Base-by-base conservation (phyloP, 768 basidiomycete species). In the Leccinum longicurvipes region DNA sequence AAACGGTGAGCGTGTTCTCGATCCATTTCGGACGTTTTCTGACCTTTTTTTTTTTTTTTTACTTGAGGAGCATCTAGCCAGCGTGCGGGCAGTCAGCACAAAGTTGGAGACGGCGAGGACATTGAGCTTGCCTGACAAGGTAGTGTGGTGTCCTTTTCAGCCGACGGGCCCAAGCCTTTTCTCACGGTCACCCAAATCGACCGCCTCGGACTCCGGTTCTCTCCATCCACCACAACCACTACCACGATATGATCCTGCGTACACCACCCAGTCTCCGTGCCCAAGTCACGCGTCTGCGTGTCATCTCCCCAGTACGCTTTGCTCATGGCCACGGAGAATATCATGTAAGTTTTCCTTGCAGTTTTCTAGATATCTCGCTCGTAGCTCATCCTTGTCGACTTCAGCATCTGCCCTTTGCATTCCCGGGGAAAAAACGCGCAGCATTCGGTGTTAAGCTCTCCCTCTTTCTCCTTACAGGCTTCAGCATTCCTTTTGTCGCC, bases 401-500 rank as follows among this genome's bases (percentile, higher is more conserved):
- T 10, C 36, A 84, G 83, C 83, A 83, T 67, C 71, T 82, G 21
- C 84, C 82, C 15, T 86, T 84, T 70, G 70, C 70, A 54, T 79
- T 72, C 60, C 83, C 80, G 48, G 78, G 76, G 19, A 72, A 79
- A 55, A 82, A 76, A 54, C 84, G 79, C 63, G 57, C 62, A n/a
- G 58, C 71, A 11, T 84, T 83, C 55, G 74, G 63, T 15, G 21
- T 64, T 34, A 72, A 72, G 51, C 61, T 74, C 3, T 63, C 63
- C 25, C 58, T 57, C 50, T 75, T 64, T 70, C 76, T 91, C 53
- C 47, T 68, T 14, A 56, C 74, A 12, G 89, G 87, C 12, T 87
- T 89, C 69, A 69, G 79, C 54, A 81, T 90, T 58, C 89, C 89
- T 25, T 84, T 91, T 70, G 60, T 78, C 52, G 87, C 87, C 6